Percentiles rank a stretch among this genome's conserved stretches.
These are phyloP conservation scores for Stellera chamaejasme DNA, from an alignment of 345 rosid species.

Conservation along the genomic window DNA sequence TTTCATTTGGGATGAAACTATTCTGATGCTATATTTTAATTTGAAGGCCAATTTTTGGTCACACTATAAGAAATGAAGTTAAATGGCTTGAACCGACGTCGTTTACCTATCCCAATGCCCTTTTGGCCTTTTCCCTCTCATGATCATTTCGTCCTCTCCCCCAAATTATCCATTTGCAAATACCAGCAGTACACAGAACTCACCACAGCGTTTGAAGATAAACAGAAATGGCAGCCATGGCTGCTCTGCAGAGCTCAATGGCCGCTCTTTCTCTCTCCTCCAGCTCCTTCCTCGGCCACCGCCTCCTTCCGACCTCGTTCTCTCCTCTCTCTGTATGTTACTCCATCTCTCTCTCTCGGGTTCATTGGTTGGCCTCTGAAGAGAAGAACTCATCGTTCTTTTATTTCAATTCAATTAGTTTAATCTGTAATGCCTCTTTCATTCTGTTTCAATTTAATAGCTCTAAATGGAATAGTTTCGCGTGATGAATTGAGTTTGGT, in stretches of 20 bases:
- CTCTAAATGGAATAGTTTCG: too few relatives aligned
- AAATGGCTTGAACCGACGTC: too few relatives aligned
- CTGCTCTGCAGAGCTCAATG: slow-evolving; percentile 75
- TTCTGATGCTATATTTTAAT: too few relatives aligned
- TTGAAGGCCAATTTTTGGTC: too few relatives aligned
- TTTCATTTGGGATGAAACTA: too few relatives aligned
- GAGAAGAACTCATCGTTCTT: neutral
- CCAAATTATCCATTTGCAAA: too few relatives aligned
- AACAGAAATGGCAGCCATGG: slow-evolving; percentile 53
- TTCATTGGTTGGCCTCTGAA: neutral
- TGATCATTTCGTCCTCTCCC: neutral
- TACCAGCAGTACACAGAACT: neutral
- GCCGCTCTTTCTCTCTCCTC: slow-evolving; percentile 51
- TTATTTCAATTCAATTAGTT: neutral
- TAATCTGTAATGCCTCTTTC: slow-evolving; percentile 13
- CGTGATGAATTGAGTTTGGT: neutral
- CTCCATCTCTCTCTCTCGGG: neutral
- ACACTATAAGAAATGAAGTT: too few relatives aligned
- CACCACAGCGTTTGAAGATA: slow-evolving; percentile 17
- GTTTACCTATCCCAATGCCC: too few relatives aligned
- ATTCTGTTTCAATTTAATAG: too few relatives aligned
- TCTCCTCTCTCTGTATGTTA: slow-evolving; percentile 33
- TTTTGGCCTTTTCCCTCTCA: neutral
- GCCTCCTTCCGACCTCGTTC: slow-evolving; percentile 39
- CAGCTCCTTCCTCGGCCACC: slow-evolving; percentile 61